Evolutionary conservation across 2,329 filamentous ascomycete genomes (phyloP), one percentile per base, ranked within the genome.

Genomic region (Aspergillus novoparasiticus): DNA sequence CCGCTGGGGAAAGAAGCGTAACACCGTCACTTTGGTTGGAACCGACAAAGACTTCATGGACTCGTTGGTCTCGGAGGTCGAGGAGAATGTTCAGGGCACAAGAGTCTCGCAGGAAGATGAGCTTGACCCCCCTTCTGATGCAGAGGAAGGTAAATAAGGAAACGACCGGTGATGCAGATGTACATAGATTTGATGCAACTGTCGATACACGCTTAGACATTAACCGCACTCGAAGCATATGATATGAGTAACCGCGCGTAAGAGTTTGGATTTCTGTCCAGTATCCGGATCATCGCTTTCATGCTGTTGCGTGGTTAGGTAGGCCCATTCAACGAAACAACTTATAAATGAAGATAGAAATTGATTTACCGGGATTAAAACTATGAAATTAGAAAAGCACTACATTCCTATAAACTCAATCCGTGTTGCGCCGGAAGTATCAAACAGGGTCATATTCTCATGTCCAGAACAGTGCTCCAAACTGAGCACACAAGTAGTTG

Each of bases 11-110:
- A 94, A 92, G 83, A 87, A 88, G 72, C 85, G 85, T 66, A 98
- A 98, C 78, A 95, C 93, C 0, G 93, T 98, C 55, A 97, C 94
- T 12, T 82, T 99, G 59, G 94, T 97, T 19, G 88, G 84, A 19
- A 88, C 87, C 68, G 91, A 97, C 74, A 83, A 85, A 68, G 89
- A 86, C 28, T 94, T 87, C 70, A 85, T 98, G 74, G 92, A 97
- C 75, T 89, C 87, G 57, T 78, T 97, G 65, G 86, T 96, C 16
- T 80, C 85, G 0, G 93, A 97, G 75, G 92, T 97, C 3, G 87
- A 92, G 74, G 81, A 87, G 75, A 89, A 90, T 59, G 89, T 97
- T 6, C 80, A 93, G 69, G 94, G 94, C 3, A 84, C 83, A 70
- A 84, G 89, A 57, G 87, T 97, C 12, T 70, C 78, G 32, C 83